Percentiles rank a stretch among this genome's conserved stretches.
phyloP scores from a whole-genome alignment of 257 asterid species.

The Scutellaria barbata region DNA sequence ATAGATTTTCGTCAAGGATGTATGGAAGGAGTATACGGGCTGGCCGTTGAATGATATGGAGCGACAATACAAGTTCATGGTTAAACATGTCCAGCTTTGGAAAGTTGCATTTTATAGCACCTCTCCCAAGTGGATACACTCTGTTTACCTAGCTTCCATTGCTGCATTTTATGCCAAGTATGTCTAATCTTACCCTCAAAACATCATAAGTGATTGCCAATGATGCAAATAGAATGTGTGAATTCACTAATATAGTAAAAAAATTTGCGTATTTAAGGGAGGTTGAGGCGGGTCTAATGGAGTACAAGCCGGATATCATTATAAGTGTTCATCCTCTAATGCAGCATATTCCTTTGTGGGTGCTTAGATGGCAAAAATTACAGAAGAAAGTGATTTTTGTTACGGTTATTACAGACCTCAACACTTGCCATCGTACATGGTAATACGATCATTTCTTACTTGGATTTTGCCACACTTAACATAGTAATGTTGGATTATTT shows the following conservation, averaged over 20 bases:
- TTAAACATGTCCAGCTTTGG: conserved; percentile 96
- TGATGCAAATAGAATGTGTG: not conserved
- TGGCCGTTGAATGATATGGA: conserved; percentile 98
- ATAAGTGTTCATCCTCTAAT: conserved; percentile 98
- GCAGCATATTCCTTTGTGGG: conserved; percentile 95
- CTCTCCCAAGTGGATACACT: conserved; percentile 96
- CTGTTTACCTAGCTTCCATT: conserved; percentile 80
- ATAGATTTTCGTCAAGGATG: conserved; percentile 85
- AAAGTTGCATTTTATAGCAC: conserved; percentile 86
- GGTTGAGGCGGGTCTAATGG: conserved; percentile 98
- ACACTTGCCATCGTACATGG: conserved; percentile 97
- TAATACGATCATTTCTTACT: conserved; percentile 25
- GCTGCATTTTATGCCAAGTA: conserved; percentile 97
- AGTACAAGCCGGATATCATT: conserved; percentile 92
- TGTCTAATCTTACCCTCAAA: not conserved
- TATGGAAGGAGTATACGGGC: conserved; percentile 93
- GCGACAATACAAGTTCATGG: conserved; percentile 93
- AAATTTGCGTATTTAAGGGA: conserved; percentile 53
- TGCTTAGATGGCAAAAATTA: conserved; percentile 92
- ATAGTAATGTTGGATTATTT: conserved; percentile 22
- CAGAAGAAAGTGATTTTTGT: conserved; percentile 86
- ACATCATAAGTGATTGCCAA: too few relatives aligned
- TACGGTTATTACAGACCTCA: conserved; percentile 89
- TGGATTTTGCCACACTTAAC: not conserved
- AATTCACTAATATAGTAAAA: conserved; percentile 11